Conservation (phyloP, 2,329 filamentous ascomycete genomes). For the Cladophialophora bantiana region DNA sequence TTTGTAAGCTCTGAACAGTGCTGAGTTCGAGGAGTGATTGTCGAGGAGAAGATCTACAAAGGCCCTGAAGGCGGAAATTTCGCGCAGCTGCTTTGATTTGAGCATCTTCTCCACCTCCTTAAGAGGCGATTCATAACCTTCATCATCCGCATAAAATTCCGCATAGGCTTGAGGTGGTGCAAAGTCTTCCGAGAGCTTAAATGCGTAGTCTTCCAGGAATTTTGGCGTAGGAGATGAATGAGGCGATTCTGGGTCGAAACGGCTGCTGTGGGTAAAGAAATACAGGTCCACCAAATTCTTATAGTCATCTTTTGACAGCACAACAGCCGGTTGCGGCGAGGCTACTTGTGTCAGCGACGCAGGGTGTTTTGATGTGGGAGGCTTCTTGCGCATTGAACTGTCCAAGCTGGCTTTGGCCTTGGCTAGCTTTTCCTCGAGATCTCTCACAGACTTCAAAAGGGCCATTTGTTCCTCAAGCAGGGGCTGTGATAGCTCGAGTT, state of each 20-base stretch:
- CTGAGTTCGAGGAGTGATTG: conserved; percentile 54
- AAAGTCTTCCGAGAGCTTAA: conserved; percentile 40
- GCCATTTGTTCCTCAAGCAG: conserved; percentile 34
- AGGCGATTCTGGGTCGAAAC: conserved; percentile 40
- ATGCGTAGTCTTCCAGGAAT: conserved; percentile 39
- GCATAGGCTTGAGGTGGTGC: conserved; percentile 33
- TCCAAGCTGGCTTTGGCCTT: conserved; percentile 36
- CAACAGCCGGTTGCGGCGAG: conserved; percentile 28
- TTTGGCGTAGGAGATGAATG: conserved; percentile 39
- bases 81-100: conserved; percentile 42
- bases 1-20: conserved; percentile 62
- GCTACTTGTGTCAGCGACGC: background rate
- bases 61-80: conserved; percentile 35
- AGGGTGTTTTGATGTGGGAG: conserved; percentile 1
- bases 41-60: conserved; percentile 54
- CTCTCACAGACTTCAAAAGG: conserved; percentile 37
- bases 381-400: conserved; percentile 20
- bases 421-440: conserved; percentile 39
- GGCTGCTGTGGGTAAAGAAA: conserved; percentile 47
- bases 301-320: conserved; percentile 53
- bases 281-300: conserved; percentile 57
- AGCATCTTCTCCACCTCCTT: conserved; percentile 47
- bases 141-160: conserved; percentile 35
- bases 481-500: conserved; percentile 38
- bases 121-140: conserved; percentile 36